A percentile compares a stretch with the other conserved stretches of the same genome.
Conservation (phyloP, 164 flowering plant species). For the Kalanchoe fedtschenkoi region DNA sequence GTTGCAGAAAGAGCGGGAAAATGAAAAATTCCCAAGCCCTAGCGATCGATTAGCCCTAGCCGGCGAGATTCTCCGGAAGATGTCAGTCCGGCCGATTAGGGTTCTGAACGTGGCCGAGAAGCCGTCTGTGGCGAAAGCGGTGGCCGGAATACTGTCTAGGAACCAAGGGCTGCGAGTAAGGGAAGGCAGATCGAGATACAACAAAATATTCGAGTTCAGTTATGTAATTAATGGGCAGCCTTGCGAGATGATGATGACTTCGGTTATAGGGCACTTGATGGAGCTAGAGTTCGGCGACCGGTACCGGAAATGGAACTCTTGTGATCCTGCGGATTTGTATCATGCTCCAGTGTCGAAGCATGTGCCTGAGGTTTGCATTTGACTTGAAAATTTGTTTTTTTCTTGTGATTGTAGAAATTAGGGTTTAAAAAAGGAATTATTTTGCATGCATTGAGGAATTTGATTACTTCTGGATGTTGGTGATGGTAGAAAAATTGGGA, state of each 20-base stretch:
- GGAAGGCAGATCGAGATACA: slow-evolving; percentile 76
- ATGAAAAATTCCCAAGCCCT: too few species aligned
- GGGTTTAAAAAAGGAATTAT: background rate
- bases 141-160: slow-evolving; percentile 56
- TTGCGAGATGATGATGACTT: slow-evolving; percentile 72
- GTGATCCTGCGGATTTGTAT: slow-evolving; percentile 81
- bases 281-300: slow-evolving; percentile 84
- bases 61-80: background rate
- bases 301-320: slow-evolving; percentile 76
- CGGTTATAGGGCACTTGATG: slow-evolving; percentile 94
- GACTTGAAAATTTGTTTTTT: background rate
- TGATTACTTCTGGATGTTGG: background rate
- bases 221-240: slow-evolving; percentile 48
- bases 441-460: background rate
- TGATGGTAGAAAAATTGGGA: too few species aligned
- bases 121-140: slow-evolving; percentile 96
- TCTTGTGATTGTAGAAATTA: background rate
- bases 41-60: background rate
- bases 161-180: slow-evolving; percentile 36
- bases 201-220: slow-evolving; percentile 80
- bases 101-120: slow-evolving; percentile 97
- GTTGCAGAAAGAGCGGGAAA: too few species aligned
- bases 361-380: slow-evolving; percentile 60
- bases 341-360: slow-evolving; percentile 56
- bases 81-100: slow-evolving; percentile 13